Base-by-base conservation (phyloP, 441 rosid genomes). In the Gossypium laxum region DNA sequence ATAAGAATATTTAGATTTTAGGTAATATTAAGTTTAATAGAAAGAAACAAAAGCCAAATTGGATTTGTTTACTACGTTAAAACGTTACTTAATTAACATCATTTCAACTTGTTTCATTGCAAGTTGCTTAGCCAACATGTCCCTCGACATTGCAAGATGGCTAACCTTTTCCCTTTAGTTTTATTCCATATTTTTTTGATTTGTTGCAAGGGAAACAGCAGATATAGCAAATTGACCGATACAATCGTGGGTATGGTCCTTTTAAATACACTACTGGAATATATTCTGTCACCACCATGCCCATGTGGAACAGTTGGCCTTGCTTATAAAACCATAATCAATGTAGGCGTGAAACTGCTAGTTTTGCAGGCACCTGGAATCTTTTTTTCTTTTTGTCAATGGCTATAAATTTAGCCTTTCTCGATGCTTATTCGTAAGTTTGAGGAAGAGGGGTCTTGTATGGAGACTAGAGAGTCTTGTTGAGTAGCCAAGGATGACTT, bases 401-500 rank as follows among this genome's bases (percentile, higher is more conserved):
- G 82, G 89, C 82, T 83, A 79, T 83, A 80, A 75, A 78, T 79
- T 79, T 14, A 68, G 54, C 24, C 10, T 60, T 28, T 24, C 3
- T 12, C 8, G n/a, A 34, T 14, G 74, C n/a, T 57, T 51, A 73
- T 14, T 52, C 6, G 14, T 5, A 7, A 2, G 21, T 18, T 14
- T 1, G 30, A 76, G 78, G 84, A 80, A 76, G 85, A 80, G 82
- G 17, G 84, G 80, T 71, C 84, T 80, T 73, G 85, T 75, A 80
- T 82, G 83, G 56, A 77, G 82, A 79, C 75, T 70, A 74, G 73
- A 79, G 82, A 72, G 80, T 51, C 57, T 32, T 21, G 79, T 77
- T 63, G 15, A 82, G 59, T 82, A 84, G 88, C 88, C 88, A 82
- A 79, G 88, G 88, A 84, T 80, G 85, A 84, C 84, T 82, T 80